Percentiles rank a stretch among this genome's conserved stretches.
Conservation (phyloP, 2,329 filamentous ascomycete species). For the Cytospora piceae region DNA sequence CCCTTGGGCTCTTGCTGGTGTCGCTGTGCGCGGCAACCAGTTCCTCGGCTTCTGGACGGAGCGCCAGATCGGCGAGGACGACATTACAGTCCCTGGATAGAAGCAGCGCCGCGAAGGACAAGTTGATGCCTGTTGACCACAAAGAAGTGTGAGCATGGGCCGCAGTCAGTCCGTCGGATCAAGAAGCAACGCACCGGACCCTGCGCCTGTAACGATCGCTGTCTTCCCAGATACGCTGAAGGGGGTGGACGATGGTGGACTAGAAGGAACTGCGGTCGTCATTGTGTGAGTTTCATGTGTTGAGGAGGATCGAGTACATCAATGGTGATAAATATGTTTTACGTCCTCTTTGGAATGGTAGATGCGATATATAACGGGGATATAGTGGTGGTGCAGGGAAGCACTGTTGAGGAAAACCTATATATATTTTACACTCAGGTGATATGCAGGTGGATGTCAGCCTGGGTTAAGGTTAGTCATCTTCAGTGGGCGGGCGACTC, state of each 20-base stretch:
- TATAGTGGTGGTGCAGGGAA: not conserved
- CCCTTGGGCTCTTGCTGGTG: constrained; percentile 35
- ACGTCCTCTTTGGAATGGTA: not conserved
- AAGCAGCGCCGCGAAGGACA: constrained; percentile 49
- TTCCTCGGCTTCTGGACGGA: constrained; percentile 47
- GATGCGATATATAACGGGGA: not conserved
- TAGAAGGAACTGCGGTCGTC: constrained; percentile 4
- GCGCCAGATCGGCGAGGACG: constrained; percentile 47
- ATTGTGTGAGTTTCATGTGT: not conserved
- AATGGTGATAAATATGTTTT: not conserved
- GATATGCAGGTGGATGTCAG: not conserved
- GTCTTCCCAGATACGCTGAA: constrained; percentile 47
- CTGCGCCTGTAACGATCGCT: constrained; percentile 58
- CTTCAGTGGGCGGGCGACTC: constrained; percentile 13
- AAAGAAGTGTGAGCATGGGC: constrained; percentile 11
- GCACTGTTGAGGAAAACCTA: too few relatives aligned
- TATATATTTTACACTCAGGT: too few relatives aligned
- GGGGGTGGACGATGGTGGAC: not conserved
- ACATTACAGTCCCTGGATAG: constrained; percentile 49
- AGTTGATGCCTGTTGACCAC: constrained; percentile 44
- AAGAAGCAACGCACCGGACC: constrained; percentile 46
- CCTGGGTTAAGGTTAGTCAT: not conserved
- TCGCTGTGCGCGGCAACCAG: constrained; percentile 37
- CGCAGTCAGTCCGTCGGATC: too few relatives aligned
- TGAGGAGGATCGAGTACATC: too few relatives aligned